Evolutionary conservation across 1,139 yeast species (phyloP), one percentile per base, ranked within the genome.

Genomic region (Taphrina sp.): DNA sequence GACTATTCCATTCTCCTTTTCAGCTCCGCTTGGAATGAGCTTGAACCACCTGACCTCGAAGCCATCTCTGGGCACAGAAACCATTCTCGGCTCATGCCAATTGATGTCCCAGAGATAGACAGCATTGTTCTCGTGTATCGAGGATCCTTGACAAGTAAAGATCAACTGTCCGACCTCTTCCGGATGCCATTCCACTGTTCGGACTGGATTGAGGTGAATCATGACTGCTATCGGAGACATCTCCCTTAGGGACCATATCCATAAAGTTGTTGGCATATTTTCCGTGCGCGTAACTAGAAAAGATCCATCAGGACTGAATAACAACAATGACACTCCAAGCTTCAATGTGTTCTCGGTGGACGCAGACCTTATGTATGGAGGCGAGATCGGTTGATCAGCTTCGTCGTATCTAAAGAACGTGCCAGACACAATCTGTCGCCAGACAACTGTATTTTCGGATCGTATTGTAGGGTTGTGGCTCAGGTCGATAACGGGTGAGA

Each of bases 181-280:
- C 12, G 64, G 63, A 31, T 60, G 61, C 64, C 64, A 62, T 17
- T 51, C 53, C 14, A 58, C 59, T 17, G 39, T 28, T 33, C 47
- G 42, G 35, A 62, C 39, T 10, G 55, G 45, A 33, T 44, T 39
- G 14, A 20, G 16, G 17, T 56, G 53, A 2, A 58, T 59, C 31
- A 62, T 44, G 23, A 62, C 43, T 17, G 64, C 61, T 14, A 62
- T 52, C 5, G 61, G 62, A 3, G 54, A 29, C 36, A 58, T 31
- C 17, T 49, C 41, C 29, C 49, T 39, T 10, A 62, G 33, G 16
- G 62, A 58, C 65, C 65, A 62, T 23, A 62, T 52, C 64, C 64
- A 62, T 14, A 62, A 38, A 3, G 63, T 52, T 4, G 62, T 62
- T n/a, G 64, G 64, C 44, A 47, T 53, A 7, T 31, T 47, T 16